A percentile compares a stretch with the other conserved stretches of the same genome.
phyloP scores from a whole-genome alignment of 2,329 filamentous ascomycete genomes.

The Chaetomium globosum region DNA sequence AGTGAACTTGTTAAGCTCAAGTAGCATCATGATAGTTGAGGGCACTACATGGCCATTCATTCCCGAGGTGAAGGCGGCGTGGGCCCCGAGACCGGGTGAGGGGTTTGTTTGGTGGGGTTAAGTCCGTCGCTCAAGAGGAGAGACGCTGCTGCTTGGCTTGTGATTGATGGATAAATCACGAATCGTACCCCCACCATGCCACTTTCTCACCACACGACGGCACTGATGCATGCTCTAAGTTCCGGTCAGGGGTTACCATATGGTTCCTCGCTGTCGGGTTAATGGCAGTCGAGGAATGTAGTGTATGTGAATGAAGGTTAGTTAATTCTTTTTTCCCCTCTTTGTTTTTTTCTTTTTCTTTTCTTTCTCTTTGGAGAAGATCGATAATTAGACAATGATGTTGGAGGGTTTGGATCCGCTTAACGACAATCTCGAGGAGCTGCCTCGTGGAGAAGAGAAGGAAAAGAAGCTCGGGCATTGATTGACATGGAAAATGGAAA shows the following conservation, averaged over 20 bases:
- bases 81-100: slow-evolving; percentile 26
- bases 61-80: slow-evolving; percentile 15
- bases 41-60: slow-evolving; percentile 11
- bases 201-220: neutral
- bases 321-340: neutral
- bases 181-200: neutral
- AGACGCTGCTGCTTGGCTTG: neutral
- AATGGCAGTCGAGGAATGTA: slow-evolving; percentile 7
- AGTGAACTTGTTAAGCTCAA: neutral
- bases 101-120: slow-evolving; percentile 33
- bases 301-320: neutral
- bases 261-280: neutral
- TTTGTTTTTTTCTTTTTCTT: too few relatives aligned
- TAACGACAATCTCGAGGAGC: neutral
- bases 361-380: too few relatives aligned
- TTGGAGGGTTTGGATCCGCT: neutral
- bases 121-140: neutral
- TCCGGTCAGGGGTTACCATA: neutral
- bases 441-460: neutral
- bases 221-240: neutral
- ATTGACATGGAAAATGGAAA: neutral
- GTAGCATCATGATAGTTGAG: slow-evolving; percentile 15
- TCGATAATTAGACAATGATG: neutral
- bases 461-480: too few relatives aligned
- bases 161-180: slow-evolving; percentile 38